Percentiles rank a stretch among this genome's conserved stretches.
Evolutionary conservation across 1,284 basidiomycete genomes (phyloP).

Genomic region (Schizophyllum amplum): DNA sequence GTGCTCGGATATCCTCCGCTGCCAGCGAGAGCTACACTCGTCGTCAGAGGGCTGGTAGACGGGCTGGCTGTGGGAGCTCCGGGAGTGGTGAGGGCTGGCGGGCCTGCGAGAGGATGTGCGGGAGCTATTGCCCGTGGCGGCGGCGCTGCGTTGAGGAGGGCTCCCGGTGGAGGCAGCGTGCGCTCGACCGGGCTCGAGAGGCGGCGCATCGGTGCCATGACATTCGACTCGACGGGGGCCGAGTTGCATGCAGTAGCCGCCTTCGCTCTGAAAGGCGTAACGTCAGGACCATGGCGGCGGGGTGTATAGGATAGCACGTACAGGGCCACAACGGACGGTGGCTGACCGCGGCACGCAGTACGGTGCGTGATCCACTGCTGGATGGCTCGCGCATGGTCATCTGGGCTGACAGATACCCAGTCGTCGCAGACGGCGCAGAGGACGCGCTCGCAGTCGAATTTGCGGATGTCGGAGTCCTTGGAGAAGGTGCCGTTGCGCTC

Average conservation of each 20-base stretch:
- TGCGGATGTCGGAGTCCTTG: slow-evolving; percentile 58
- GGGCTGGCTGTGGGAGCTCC: slow-evolving; percentile 9
- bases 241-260: neutral
- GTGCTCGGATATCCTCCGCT: slow-evolving; percentile 22
- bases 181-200: neutral
- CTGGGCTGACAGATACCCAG: slow-evolving; percentile 21
- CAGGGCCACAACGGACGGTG: neutral
- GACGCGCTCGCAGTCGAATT: slow-evolving; percentile 62
- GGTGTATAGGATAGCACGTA: neutral
- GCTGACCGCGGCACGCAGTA: slow-evolving; percentile 26
- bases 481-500: slow-evolving; percentile 49
- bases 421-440: slow-evolving; percentile 57
- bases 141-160: neutral
- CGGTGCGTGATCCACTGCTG: slow-evolving; percentile 47
- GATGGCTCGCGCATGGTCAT: slow-evolving; percentile 45
- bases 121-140: slow-evolving; percentile 8
- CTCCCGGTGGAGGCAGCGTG: neutral
- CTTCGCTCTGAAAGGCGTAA: neutral
- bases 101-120: slow-evolving; percentile 11
- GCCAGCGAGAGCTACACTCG: slow-evolving; percentile 25
- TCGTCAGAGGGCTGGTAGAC: slow-evolving; percentile 7
- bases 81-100: slow-evolving; percentile 14
- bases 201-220: neutral
- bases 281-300: too few species aligned
- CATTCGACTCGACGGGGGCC: neutral